Percentiles rank a stretch among this genome's conserved stretches.
These are phyloP conservation scores for Metschnikowia shivogae DNA, from an alignment of 805 yeast genomes.

Conservation along the genomic window DNA sequence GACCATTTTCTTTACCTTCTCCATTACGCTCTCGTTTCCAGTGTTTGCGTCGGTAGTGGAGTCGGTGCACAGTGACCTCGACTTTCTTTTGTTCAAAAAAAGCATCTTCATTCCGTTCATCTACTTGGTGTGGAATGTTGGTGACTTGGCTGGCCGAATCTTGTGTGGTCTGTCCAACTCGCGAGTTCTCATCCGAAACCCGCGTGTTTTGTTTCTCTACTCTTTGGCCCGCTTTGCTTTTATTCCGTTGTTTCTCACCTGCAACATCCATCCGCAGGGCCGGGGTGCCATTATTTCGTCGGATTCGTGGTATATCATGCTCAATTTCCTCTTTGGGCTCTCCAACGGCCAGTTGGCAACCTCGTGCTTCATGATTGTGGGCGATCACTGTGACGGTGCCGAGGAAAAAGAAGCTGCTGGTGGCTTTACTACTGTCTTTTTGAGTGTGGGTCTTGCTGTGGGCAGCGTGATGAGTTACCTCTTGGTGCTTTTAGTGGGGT, in stretches of 20 bases:
- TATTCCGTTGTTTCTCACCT: conserved; percentile 68
- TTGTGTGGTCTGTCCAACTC: conserved; percentile 46
- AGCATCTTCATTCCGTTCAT: conserved; percentile 65
- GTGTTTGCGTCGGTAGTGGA: conserved; percentile 77
- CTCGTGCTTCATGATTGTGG: conserved; percentile 73
- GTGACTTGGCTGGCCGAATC: conserved; percentile 79
- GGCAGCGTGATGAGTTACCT: conserved; percentile 78
- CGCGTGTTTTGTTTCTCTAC: conserved; percentile 46
- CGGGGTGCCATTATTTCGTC: conserved; percentile 42
- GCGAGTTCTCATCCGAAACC: conserved; percentile 34
- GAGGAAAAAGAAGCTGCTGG: conserved; percentile 88
- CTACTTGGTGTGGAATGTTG: conserved; percentile 82
- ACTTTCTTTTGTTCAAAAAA: conserved; percentile 40
- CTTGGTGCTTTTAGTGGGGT: conserved; percentile 41
- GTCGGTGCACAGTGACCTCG: conserved; percentile 37
- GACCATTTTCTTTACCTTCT: conserved; percentile 70
- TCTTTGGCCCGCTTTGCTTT: conserved; percentile 54
- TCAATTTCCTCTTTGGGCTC: conserved; percentile 78
- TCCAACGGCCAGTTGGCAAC: conserved; percentile 86
- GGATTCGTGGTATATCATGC: conserved; percentile 61
- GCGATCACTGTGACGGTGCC: conserved; percentile 53
- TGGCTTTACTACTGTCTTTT: conserved; percentile 79
- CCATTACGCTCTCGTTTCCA: conserved; percentile 76
- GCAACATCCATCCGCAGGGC: conserved; percentile 48
- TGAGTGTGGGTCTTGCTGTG: conserved; percentile 70